These are phyloP conservation scores for Cercospora citrullina DNA, from an alignment of 2,329 filamentous ascomycete species.

Conservation along the genomic window DNA sequence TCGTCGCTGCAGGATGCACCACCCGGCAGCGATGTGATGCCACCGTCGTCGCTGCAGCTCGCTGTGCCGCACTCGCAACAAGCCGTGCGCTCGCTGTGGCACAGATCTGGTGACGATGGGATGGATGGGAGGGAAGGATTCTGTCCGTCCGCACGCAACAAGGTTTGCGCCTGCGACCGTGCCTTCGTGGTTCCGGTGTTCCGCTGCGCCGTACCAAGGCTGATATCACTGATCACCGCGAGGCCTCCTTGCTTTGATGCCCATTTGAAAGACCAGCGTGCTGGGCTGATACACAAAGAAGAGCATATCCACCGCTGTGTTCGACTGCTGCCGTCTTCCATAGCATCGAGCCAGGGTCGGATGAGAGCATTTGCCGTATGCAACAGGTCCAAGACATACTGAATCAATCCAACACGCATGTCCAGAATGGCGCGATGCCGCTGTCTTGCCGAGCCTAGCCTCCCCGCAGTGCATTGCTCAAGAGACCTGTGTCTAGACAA, in stretches of 20 bases:
- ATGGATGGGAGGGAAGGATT: background rate
- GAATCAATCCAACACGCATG: slow-evolving; percentile 3
- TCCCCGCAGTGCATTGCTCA: background rate
- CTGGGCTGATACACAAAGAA: background rate
- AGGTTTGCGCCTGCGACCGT: slow-evolving; percentile 12
- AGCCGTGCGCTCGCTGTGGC: background rate
- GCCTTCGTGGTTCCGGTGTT: slow-evolving; percentile 6
- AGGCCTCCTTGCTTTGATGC: background rate
- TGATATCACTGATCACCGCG: background rate
- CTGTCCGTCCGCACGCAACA: background rate
- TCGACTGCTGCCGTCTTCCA: background rate
- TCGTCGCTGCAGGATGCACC: background rate
- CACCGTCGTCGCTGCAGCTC: background rate
- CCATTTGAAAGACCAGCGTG: background rate
- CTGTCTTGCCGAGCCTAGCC: slow-evolving; percentile 5
- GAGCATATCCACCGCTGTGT: background rate
- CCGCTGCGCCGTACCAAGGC: slow-evolving; percentile 1
- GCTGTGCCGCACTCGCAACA: background rate
- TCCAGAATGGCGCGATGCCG: slow-evolving; percentile 12
- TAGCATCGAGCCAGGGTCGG: background rate
- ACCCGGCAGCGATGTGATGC: background rate
- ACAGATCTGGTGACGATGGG: background rate
- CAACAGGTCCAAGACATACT: background rate
- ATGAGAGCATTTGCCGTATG: background rate
- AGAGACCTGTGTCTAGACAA: background rate